These are phyloP conservation scores for Moringa oleifera DNA, from an alignment of 345 rosid genomes.

Conservation along the genomic window DNA sequence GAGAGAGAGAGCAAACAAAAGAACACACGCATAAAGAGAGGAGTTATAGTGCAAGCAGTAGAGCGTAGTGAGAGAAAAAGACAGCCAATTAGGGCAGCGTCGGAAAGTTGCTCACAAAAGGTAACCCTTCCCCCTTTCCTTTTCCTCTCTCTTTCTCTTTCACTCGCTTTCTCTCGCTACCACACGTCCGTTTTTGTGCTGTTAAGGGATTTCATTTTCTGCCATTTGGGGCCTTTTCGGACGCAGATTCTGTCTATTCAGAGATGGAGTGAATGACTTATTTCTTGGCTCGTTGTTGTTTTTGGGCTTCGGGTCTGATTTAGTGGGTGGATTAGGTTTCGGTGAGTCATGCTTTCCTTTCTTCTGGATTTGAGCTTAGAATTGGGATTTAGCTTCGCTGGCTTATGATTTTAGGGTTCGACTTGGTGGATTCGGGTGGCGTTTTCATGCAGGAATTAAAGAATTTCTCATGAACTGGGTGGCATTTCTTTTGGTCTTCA, in stretches of 20 bases:
- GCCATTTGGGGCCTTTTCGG: background rate
- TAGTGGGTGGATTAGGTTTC: too few relatives aligned
- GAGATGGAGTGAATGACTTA: background rate
- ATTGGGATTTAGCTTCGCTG: constrained; percentile 2
- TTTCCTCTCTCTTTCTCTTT: background rate
- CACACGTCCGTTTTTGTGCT: background rate
- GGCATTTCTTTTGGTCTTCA: constrained; percentile 8
- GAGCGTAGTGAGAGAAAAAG: constrained; percentile 13
- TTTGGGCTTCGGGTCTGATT: background rate
- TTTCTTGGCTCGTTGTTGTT: background rate
- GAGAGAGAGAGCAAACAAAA: background rate
- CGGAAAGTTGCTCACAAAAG: constrained; percentile 34
- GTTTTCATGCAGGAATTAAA: background rate
- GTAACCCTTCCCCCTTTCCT: constrained; percentile 10
- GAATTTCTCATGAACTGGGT: background rate
- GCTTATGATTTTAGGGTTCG: background rate
- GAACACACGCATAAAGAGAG: background rate
- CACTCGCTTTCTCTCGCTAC: background rate
- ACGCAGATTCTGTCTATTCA: constrained; percentile 8
- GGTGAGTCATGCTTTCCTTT: background rate
- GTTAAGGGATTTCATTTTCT: background rate
- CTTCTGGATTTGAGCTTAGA: background rate
- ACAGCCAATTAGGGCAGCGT: constrained; percentile 13
- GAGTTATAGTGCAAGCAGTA: constrained; percentile 1
- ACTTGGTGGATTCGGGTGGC: too few relatives aligned